Evolutionary conservation across 2,329 filamentous ascomycete species (phyloP).

Genomic region (Grosmannia penicillata): DNA sequence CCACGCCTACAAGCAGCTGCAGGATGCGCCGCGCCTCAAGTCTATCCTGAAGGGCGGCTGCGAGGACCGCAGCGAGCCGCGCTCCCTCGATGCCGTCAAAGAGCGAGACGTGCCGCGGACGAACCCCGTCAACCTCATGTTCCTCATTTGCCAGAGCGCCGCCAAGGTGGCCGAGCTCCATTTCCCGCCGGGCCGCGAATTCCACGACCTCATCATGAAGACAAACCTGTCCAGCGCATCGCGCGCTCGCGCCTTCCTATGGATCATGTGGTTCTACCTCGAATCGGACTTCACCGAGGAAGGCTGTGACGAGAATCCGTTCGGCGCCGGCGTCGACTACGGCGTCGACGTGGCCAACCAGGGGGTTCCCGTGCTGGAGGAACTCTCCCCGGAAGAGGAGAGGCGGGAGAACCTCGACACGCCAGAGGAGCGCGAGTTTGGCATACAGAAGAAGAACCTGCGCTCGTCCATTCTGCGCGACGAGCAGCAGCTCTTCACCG

Average conservation of each 20-base stretch:
- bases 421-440: conserved; percentile 53
- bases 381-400: conserved; percentile 51
- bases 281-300: conserved; percentile 89
- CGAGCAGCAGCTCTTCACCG: conserved; percentile 54
- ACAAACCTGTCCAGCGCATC: conserved; percentile 68
- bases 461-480: conserved; percentile 60
- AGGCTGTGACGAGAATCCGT: conserved; percentile 80
- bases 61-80: conserved; percentile 76
- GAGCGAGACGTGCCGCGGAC: conserved; percentile 52
- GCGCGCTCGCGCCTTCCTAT: conserved; percentile 77
- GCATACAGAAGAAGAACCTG: conserved; percentile 58
- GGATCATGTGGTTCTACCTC: conserved; percentile 98
- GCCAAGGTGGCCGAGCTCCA: conserved; percentile 86
- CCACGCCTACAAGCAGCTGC: conserved; percentile 92
- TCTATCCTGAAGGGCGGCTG: conserved; percentile 95
- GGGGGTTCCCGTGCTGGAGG: conserved; percentile 51
- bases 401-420: conserved; percentile 62
- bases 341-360: conserved; percentile 50
- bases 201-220: conserved; percentile 94
- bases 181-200: conserved; percentile 73
- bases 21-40: conserved; percentile 89
- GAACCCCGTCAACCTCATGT: conserved; percentile 94
- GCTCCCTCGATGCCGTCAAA: conserved; percentile 71
- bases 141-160: conserved; percentile 80
- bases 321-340: conserved; percentile 58